phyloP scores from a whole-genome alignment of 2,329 filamentous ascomycete species.

The Dendryphion nanum region DNA sequence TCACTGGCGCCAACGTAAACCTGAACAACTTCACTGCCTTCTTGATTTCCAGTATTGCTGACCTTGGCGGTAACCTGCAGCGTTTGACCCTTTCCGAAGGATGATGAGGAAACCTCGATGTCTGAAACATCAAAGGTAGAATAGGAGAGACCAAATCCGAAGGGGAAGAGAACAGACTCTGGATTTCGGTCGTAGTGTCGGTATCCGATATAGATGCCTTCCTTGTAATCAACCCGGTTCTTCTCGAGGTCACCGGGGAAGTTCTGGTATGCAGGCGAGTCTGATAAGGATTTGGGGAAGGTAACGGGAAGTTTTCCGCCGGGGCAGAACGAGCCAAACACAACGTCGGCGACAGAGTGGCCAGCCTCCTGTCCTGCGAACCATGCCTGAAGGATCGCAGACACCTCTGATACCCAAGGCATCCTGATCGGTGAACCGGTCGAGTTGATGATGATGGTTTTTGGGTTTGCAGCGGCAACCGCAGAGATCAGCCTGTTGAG shows the following conservation, averaged over 20 bases:
- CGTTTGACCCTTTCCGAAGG: background rate
- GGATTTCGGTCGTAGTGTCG: constrained; percentile 54
- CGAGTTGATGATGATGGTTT: constrained; percentile 72
- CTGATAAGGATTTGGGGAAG: constrained; percentile 36
- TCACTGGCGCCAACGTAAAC: background rate
- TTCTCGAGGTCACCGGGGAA: constrained; percentile 15
- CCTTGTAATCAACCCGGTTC: constrained; percentile 53
- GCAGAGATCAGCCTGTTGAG: constrained; percentile 65
- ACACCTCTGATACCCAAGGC: constrained; percentile 60
- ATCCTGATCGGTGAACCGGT: constrained; percentile 72
- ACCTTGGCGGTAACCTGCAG: background rate
- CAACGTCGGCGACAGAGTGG: constrained; percentile 42
- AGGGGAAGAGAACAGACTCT: constrained; percentile 51
- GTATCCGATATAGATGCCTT: constrained; percentile 56
- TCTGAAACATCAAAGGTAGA: constrained; percentile 28
- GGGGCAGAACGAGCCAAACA: constrained; percentile 41
- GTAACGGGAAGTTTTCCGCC: constrained; percentile 41
- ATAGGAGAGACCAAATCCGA: constrained; percentile 41
- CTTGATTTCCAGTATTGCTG: background rate
- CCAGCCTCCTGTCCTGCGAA: constrained; percentile 44
- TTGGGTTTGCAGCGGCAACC: constrained; percentile 65
- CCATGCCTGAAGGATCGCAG: constrained; percentile 42
- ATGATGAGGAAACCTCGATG: background rate
- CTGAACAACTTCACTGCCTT: background rate
- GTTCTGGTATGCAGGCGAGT: constrained; percentile 36